Evolutionary conservation across 306 rosid genomes (phyloP).

Genomic region (Glycine tomentella): DNA sequence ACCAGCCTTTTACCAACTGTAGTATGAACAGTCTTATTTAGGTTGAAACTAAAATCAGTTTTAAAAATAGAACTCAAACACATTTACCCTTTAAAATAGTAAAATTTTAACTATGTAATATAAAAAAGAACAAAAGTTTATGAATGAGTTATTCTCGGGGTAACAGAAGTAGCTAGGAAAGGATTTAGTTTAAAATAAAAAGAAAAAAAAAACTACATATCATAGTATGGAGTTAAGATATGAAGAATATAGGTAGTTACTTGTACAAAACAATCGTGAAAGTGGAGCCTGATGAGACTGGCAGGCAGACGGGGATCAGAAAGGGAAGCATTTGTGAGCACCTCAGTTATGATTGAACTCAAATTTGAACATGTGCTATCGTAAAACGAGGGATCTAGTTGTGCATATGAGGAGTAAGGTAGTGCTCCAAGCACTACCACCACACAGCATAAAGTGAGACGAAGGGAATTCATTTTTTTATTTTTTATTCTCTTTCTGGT

Average conservation of each 20-base stretch:
- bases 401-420: slow-evolving; percentile 41
- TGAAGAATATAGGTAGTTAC: neutral
- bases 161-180: neutral
- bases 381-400: slow-evolving; percentile 51
- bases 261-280: slow-evolving; percentile 25
- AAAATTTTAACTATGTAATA: too few species aligned
- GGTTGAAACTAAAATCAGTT: too few species aligned
- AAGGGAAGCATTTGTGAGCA: slow-evolving; percentile 37
- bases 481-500: neutral
- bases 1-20: too few species aligned
- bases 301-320: slow-evolving; percentile 52
- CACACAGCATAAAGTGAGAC: slow-evolving; percentile 22
- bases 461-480: slow-evolving; percentile 9
- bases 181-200: neutral
- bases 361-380: slow-evolving; percentile 40
- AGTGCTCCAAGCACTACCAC: slow-evolving; percentile 44
- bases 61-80: too few species aligned
- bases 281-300: slow-evolving; percentile 55
- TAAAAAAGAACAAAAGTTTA: too few species aligned
- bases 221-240: neutral
- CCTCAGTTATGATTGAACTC: neutral
- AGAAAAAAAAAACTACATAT: too few species aligned
- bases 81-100: too few species aligned
- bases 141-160: neutral
- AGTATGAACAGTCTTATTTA: too few species aligned